Evolutionary conservation across 2,329 filamentous ascomycete species (phyloP), one percentile per base, ranked within the genome.

Genomic region (Zelopaecilomyces penicillatus): DNA sequence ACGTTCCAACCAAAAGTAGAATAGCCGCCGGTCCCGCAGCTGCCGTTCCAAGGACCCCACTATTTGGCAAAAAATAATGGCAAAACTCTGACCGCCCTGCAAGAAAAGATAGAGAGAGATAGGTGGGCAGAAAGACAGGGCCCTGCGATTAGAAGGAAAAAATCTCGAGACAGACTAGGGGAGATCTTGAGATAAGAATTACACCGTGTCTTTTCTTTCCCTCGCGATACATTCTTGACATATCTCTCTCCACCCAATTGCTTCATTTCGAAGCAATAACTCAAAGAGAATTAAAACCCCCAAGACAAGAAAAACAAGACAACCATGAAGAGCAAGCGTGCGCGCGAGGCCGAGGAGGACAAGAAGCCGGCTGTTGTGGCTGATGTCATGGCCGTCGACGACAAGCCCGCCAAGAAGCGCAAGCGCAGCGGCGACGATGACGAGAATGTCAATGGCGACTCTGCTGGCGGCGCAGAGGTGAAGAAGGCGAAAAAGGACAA

Each of bases 281-380:
- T 3, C 19, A 19, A 19, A 19, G 19, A 19, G 19, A 19, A 19
- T 42, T 32, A 36, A 36, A 6, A 19, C 19, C 6, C 40, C 8
- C 29, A 34, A 5, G n/a, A 26, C n/a, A 19, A 12, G 8, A 28
- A 5, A 37, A 27, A 32, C 43, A 41, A 37, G 10, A 41, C 39
- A 42, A 46, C 32, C 36, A 59, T 62, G 58, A 67, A 67, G 54
- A 67, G 63, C 59, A 67, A 67, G 50, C 63, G 65, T 42, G 64
- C 64, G 34, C 59, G 59, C 45, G 64, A 66, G 40, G 57, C 59
- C 31, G 54, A 46, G 33, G 58, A 58, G 7, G 59, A 61, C 8
- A 57, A 59, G n/a, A 58, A 55, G 42, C 52, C 53, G 10, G 43
- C 48, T 31, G 46, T 54, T 34, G 37, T 45, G 10, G 43, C 48